Base-by-base conservation (phyloP, 2,329 filamentous ascomycete genomes). In the Aurifilum marmelostoma region DNA sequence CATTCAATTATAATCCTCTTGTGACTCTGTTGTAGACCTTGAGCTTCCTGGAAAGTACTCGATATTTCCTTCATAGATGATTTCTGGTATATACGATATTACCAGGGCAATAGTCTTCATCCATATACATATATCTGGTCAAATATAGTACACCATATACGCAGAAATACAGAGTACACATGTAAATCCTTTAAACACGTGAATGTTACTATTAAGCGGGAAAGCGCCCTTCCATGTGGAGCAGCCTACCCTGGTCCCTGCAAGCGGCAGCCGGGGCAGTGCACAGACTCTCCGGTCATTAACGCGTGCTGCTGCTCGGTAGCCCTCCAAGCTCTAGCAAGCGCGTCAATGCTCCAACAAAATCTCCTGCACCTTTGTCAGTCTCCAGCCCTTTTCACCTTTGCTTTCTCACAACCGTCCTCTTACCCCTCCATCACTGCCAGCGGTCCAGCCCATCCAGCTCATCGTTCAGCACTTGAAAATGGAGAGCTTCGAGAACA, bases 401-500 rank as follows among this genome's bases (percentile, higher is more conserved):
- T n/a, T 18, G 12, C 27, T 32, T 63, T 63, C 61, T n/a, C 41
- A 27, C 61, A 43, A 16, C 11, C 37, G 18, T 34, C 34, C 61
- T 32, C 27, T 27, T 11, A 50, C 7, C 29, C 32, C 32, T 37
- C 56, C 61, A 50, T 18, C 12, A 47, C 41, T 18, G 41, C 41
- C 41, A 32, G 24, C 61, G 41, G 21, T 27, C 27, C 39, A 32
- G 41, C 24, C 21, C 24, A 18, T 27, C 24, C 32, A 39, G 6
- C 34, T 34, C 37, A 43, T 62, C 41, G 41, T 41, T 7, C 14
- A 27, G 37, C n/a, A 29, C 29, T 21, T n/a, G 32, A 65, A 27
- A 18, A 67, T 67, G 75, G 96, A 99, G 88, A 96, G 91, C 78
- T 99, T 99, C 82, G 95, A 98, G 79, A 94, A 93, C 82, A 97